Percentiles rank a stretch among this genome's conserved stretches.
Evolutionary conservation across 768 basidiomycete genomes (phyloP).

Genomic region (Podaxis rugospora): DNA sequence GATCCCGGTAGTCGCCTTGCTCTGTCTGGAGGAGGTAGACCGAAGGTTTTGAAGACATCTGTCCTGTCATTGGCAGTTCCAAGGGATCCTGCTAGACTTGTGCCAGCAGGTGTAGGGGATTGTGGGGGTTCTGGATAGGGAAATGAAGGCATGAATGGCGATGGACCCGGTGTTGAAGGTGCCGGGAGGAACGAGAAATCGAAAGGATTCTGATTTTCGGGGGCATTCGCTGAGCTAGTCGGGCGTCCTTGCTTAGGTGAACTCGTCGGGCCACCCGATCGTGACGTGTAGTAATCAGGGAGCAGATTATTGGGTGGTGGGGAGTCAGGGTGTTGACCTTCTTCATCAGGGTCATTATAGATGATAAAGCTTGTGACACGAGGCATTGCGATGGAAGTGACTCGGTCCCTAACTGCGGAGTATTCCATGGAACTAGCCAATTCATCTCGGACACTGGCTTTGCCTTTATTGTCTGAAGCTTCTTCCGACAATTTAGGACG

Average conservation of each 20-base stretch:
- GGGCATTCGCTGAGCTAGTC: constrained; percentile 44
- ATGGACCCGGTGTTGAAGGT: constrained; percentile 48
- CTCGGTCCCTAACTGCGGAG: neutral
- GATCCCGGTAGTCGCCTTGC: constrained; percentile 5
- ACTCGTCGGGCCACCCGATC: constrained; percentile 19
- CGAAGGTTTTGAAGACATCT: constrained; percentile 44
- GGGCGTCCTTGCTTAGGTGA: constrained; percentile 16
- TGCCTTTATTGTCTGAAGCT: constrained; percentile 1
- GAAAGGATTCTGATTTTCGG: constrained; percentile 53
- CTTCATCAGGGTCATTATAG: constrained; percentile 39
- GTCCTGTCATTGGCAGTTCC: constrained; percentile 30
- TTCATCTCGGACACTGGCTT: neutral
- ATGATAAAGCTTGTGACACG: constrained; percentile 42
- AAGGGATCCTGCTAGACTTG: constrained; percentile 20
- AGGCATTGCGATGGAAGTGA: constrained; percentile 13
- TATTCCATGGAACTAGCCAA: constrained; percentile 18
- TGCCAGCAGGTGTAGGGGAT: constrained; percentile 50
- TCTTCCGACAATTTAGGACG: constrained; percentile 33
- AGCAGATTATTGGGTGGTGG: constrained; percentile 50
- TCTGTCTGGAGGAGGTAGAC: constrained; percentile 36
- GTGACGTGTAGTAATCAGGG: constrained; percentile 49
- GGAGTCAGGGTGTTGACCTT: constrained; percentile 32
- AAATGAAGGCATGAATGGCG: constrained; percentile 39
- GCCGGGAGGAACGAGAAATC: constrained; percentile 47
- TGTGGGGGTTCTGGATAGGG: constrained; percentile 54